Conservation (phyloP, 352 stramenopile species). For the Phytophthora boehmeriae region DNA sequence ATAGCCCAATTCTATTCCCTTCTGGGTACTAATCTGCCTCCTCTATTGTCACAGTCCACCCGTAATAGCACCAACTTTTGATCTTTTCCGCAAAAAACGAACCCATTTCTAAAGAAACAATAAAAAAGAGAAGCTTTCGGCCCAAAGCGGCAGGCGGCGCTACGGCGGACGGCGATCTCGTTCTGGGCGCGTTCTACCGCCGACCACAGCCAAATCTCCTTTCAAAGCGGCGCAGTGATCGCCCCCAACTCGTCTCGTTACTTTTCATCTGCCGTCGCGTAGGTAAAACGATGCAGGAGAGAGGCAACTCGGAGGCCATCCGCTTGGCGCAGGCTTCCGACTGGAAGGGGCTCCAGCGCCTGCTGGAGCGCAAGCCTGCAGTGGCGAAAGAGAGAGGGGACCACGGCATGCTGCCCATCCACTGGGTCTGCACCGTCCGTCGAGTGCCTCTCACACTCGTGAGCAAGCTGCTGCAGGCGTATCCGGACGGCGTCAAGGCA, state of each 20-base stretch:
- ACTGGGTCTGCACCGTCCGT: conserved; percentile 80
- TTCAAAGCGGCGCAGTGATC: too few species aligned
- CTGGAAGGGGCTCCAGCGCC: conserved; percentile 68
- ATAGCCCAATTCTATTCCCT: too few species aligned
- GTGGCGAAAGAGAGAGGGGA: conserved; percentile 60
- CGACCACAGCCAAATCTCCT: conserved; percentile 4
- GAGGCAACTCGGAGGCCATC: conserved; percentile 66
- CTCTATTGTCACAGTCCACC: too few species aligned
- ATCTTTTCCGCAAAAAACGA: too few species aligned
- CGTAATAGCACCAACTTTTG: too few species aligned
- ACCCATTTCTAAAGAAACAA: neutral
- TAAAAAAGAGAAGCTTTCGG: neutral
- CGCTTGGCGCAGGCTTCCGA: conserved; percentile 78
- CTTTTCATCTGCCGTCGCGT: neutral
- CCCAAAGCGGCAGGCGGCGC: neutral
- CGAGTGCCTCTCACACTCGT: conserved; percentile 70
- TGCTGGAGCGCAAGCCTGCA: conserved; percentile 60
- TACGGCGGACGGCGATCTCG: too few species aligned
- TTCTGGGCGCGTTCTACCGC: neutral
- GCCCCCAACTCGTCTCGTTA: neutral
- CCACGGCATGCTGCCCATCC: conserved; percentile 84
- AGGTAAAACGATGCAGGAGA: conserved; percentile 25
- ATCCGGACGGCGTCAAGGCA: conserved; percentile 57
- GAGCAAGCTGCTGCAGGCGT: conserved; percentile 57
- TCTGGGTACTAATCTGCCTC: too few species aligned